Evolutionary conservation across 306 rosid genomes (phyloP), one percentile per base, ranked within the genome.

Genomic region (Quercus mongolica): DNA sequence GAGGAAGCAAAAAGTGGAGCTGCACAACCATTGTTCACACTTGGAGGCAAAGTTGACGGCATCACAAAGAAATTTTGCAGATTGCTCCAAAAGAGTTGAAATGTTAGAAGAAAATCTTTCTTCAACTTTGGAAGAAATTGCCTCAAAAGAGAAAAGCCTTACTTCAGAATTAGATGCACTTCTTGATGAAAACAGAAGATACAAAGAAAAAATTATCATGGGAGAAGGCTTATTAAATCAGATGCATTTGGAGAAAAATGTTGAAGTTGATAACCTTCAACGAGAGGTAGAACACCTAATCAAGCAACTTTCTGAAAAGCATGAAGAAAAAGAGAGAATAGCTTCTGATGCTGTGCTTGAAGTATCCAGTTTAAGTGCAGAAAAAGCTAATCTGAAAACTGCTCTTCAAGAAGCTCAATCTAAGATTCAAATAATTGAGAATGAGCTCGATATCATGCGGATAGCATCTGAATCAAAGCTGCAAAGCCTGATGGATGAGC

Each of bases 371-470:
- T 80, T 88, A 65, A 76, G 38, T 35, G 76, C 82, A 52, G 90
- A 81, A 9, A 89, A 84, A 83, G 76, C 76, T 68, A 64, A 68
- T 57, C 75, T 89, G 63, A 83, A 89, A 82, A 79, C 88, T 64
- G 80, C 85, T 84, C 75, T 89, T 28, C 80, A 82, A 78, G 90
- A 87, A 79, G 80, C 79, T 70, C 88, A 87, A 69, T 87, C 85
- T 25, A 70, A 86, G 83, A 23, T 86, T 26, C 28, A 58, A 73
- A 76, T 82, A 52, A 78, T 76, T 72, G 81, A 87, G 82, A 83
- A 69, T 28, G 83, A 89, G 78, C 69, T 76, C 46, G 61, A 80
- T 33, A 56, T 35, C 58, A 57, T 76, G 68, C 91, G 75, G 73
- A 68, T 64, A 74, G 84, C 82, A 85, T 73, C 84, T 72, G 92